Evolutionary conservation across 129 eudicot genomes (phyloP), one percentile per base, ranked within the genome.

Genomic region (Flaveria sonorensis): DNA sequence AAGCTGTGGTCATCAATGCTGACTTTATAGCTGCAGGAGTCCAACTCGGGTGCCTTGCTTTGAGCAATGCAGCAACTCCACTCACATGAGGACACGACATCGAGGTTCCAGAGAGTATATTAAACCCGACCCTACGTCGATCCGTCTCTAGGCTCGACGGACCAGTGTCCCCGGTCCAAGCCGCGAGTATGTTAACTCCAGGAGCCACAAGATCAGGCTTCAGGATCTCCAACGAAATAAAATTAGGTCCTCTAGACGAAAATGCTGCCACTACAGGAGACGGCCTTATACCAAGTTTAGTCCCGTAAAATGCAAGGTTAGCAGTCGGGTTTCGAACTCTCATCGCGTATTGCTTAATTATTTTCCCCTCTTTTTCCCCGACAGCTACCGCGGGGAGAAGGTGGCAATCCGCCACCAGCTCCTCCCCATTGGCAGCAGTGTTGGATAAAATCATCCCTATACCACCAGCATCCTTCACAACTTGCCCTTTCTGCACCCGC

Each of bases 21-120:
- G 98, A 93, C 73, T 93, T 93, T 23, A 93, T 82, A 8, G 97
- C 98, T 0, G 98, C 92, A 0, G 98, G 98, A 36, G 96, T 88
- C 98, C 98, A 93, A 1, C 85, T 88, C 0, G 97, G 97, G 26
- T 88, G 98, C 57, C 87, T 79, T 10, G 92, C 89, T 56, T 90
- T 90, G 64, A 93, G 83, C 80, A 93, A 71, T 13, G 98, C 97
- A 18, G 96, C 98, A 18, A 92, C 81, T 10, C 98, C 98, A 13
- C 97, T 93, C 6, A 93, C 98, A 19, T 93, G 98, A 16, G 98
- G 98, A 75, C 98, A 93, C 0, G 98, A 90, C 98, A 93, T 93
- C 4, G 98, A 93, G 10, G 98, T 93, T 28, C 96, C 96, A 0
- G 98, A 93, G 43, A 93, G 80, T 2, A 93, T 88, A 66, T 93